A percentile compares a stretch with the other conserved stretches of the same genome.
phyloP scores from a whole-genome alignment of 768 basidiomycete genomes.

The Suillus alpinus region DNA sequence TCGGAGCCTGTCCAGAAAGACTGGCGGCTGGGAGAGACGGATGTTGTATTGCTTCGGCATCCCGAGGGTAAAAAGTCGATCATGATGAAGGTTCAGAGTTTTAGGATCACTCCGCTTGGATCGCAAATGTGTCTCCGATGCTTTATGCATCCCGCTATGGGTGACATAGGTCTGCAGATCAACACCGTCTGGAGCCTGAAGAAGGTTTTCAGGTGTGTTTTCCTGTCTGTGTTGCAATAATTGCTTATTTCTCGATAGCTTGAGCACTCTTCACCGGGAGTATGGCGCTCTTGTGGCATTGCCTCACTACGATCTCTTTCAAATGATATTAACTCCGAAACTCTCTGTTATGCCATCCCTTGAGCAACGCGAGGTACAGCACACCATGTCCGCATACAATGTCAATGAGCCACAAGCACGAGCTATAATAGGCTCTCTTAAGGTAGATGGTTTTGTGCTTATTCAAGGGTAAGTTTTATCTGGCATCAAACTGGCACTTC shows the following conservation, averaged over 20 bases:
- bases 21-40: constrained; percentile 78
- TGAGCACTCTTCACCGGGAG: constrained; percentile 90
- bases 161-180: constrained; percentile 62
- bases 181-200: constrained; percentile 69
- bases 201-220: constrained; percentile 74
- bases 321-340: constrained; percentile 68
- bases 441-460: constrained; percentile 74
- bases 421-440: constrained; percentile 78
- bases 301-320: constrained; percentile 75
- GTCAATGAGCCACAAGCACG: constrained; percentile 94
- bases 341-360: constrained; percentile 46
- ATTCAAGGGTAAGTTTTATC: constrained; percentile 82
- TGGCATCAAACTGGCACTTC: not conserved
- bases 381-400: constrained; percentile 64
- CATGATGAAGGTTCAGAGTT: constrained; percentile 71
- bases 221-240: not conserved
- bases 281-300: constrained; percentile 83
- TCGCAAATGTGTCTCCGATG: constrained; percentile 62
- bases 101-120: constrained; percentile 39
- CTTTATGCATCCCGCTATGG: constrained; percentile 34
- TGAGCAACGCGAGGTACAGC: constrained; percentile 50
- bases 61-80: constrained; percentile 49
- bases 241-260: constrained; percentile 40
- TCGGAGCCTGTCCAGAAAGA: constrained; percentile 57
- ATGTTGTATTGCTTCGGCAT: constrained; percentile 77